Conservation (phyloP, 2,329 filamentous ascomycete species). For the Colletotrichum ledebouriae region DNA sequence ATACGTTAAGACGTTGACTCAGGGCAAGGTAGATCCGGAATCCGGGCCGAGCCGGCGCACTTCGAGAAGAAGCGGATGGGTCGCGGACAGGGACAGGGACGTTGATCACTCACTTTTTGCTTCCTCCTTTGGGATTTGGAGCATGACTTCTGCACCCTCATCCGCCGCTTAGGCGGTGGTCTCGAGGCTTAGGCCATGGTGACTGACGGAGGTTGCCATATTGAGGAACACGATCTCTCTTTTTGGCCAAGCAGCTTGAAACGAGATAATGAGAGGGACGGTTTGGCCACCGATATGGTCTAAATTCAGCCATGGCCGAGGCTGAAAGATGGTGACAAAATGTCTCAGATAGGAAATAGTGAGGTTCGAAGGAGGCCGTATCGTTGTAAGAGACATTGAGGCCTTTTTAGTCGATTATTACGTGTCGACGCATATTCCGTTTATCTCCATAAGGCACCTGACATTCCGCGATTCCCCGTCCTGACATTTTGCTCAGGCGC, state of each 20-base stretch:
- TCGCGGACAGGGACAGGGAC: neutral
- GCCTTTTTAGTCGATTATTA: too few species aligned
- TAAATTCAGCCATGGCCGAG: constrained; percentile 37
- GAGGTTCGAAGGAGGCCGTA: neutral
- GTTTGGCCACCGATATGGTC: constrained; percentile 23
- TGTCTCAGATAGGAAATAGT: constrained; percentile 10
- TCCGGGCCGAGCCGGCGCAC: constrained; percentile 6
- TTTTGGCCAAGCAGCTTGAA: constrained; percentile 11
- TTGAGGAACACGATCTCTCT: neutral
- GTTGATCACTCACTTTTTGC: constrained; percentile 40
- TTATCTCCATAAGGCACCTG: too few species aligned
- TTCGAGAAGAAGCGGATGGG: neutral
- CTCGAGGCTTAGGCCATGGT: constrained; percentile 36
- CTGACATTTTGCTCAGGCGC: too few species aligned
- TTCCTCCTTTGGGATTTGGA: constrained; percentile 43
- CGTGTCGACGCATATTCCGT: neutral
- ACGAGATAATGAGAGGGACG: constrained; percentile 3
- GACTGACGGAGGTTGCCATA: neutral
- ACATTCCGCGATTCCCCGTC: too few species aligned
- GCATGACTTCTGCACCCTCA: constrained; percentile 43
- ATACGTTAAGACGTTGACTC: neutral
- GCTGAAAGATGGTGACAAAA: constrained; percentile 14
- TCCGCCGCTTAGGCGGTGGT: constrained; percentile 33
- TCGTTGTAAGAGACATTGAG: neutral
- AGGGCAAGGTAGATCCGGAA: neutral